Evolutionary conservation across 352 stramenopile species (phyloP).

Genomic region (Blastocystis hominis): DNA sequence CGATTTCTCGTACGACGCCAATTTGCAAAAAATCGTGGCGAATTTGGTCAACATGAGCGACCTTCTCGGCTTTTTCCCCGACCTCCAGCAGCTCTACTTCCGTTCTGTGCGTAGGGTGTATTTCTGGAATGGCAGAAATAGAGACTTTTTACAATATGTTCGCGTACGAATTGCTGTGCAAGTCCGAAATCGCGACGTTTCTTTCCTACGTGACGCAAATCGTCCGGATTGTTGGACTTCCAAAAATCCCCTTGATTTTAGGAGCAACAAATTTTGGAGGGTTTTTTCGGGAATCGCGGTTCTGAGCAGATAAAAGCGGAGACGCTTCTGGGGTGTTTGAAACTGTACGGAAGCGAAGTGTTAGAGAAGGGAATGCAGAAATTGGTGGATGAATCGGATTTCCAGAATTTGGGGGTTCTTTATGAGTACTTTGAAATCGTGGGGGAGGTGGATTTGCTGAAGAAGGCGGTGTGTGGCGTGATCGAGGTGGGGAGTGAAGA

Average conservation of each 20-base stretch:
- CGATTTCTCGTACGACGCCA: not conserved
- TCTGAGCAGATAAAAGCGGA: not conserved
- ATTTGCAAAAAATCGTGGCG: not conserved
- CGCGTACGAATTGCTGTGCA: not conserved
- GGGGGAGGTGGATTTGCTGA: not conserved
- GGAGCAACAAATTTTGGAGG: not conserved
- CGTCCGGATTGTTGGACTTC: not conserved
- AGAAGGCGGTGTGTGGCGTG: not conserved
- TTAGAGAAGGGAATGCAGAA: not conserved
- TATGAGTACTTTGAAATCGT: not conserved
- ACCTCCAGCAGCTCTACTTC: not conserved
- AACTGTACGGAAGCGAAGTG: not conserved
- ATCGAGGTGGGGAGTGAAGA: not conserved
- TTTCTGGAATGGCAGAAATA: not conserved
- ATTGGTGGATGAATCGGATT: not conserved
- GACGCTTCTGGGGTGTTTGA: not conserved
- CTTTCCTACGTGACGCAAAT: not conserved
- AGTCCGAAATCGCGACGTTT: not conserved
- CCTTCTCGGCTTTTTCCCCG: not conserved
- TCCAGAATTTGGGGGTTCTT: not conserved
- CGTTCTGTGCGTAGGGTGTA: not conserved
- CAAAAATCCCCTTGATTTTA: not conserved
- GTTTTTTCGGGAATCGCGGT: not conserved
- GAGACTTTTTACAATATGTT: constrained; percentile 6
- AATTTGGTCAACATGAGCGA: constrained; percentile 1